Evolutionary conservation across 2,329 filamentous ascomycete genomes (phyloP).

Genomic region (Pseudogymnoascus sp.): DNA sequence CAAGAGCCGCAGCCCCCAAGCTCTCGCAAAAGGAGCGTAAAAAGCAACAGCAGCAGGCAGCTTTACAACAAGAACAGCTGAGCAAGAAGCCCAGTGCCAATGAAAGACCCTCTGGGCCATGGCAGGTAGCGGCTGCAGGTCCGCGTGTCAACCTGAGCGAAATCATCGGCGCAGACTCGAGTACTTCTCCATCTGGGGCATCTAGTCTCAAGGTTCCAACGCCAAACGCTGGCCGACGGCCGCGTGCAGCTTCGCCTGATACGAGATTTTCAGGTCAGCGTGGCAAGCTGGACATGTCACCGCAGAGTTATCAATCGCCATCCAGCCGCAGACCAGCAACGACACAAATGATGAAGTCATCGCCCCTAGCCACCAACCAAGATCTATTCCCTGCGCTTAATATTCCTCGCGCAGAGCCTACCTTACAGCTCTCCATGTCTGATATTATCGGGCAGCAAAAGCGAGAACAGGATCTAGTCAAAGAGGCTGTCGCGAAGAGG

Average conservation of each 20-base stretch:
- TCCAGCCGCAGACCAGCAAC: slow-evolving; percentile 29
- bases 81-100: background rate
- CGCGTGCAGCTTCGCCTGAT: slow-evolving; percentile 50
- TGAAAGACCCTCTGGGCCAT: slow-evolving; percentile 43
- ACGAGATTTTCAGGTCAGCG: slow-evolving; percentile 53
- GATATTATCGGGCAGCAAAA: slow-evolving; percentile 86
- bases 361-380: background rate
- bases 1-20: slow-evolving; percentile 43
- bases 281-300: background rate
- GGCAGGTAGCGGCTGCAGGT: slow-evolving; percentile 51
- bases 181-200: slow-evolving; percentile 24
- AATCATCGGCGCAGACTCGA: slow-evolving; percentile 30
- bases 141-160: slow-evolving; percentile 45
- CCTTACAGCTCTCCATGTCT: slow-evolving; percentile 65
- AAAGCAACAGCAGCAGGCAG: slow-evolving; percentile 58
- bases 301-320: slow-evolving; percentile 24
- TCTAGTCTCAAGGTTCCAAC: slow-evolving; percentile 22
- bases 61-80: slow-evolving; percentile 27
- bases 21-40: slow-evolving; percentile 91
- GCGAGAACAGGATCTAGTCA: slow-evolving; percentile 72
- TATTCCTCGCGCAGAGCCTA: slow-evolving; percentile 26
- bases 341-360: background rate
- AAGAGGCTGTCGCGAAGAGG: slow-evolving; percentile 77
- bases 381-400: background rate
- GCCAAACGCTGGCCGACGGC: slow-evolving; percentile 18